Conservation (phyloP, 192 early-diverging fungal species). For the Radiomyces spectabilis region DNA sequence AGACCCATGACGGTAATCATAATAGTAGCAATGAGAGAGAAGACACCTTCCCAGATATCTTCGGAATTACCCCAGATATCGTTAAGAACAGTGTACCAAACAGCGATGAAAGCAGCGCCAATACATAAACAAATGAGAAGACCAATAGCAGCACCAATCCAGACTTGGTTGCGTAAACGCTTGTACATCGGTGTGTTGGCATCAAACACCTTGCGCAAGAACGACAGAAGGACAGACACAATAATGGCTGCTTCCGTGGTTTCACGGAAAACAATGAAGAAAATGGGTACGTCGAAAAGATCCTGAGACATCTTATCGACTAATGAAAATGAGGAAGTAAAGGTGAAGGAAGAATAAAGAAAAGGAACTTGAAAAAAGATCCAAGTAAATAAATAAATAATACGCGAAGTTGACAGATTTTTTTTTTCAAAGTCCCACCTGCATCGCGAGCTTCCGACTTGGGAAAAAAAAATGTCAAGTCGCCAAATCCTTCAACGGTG, state of each 20-base stretch:
- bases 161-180: slow-evolving; percentile 59
- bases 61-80: slow-evolving; percentile 61
- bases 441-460: no score
- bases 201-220: slow-evolving; percentile 60
- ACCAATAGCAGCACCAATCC: slow-evolving; percentile 67
- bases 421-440: not conserved
- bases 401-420: not conserved
- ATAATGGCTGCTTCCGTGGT: slow-evolving; percentile 84
- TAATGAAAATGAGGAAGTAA: not conserved
- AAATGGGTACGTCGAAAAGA: slow-evolving; percentile 61
- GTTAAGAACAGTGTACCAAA: slow-evolving; percentile 59
- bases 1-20: slow-evolving; percentile 81
- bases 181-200: slow-evolving; percentile 40
- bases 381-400: not conserved
- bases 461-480: no score
- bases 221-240: slow-evolving; percentile 78
- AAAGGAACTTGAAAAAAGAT: not conserved
- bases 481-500: no score
- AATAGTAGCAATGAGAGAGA: slow-evolving; percentile 68
- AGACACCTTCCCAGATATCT: slow-evolving; percentile 81
- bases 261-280: slow-evolving; percentile 78
- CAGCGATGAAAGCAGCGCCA: slow-evolving; percentile 68
- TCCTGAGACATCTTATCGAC: slow-evolving; percentile 17
- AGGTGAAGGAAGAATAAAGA: not conserved
- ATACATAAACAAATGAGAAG: slow-evolving; percentile 62